These are phyloP conservation scores for Penicillium coprophilum DNA, from an alignment of 495 filamentous ascomycete genomes.

Conservation along the genomic window DNA sequence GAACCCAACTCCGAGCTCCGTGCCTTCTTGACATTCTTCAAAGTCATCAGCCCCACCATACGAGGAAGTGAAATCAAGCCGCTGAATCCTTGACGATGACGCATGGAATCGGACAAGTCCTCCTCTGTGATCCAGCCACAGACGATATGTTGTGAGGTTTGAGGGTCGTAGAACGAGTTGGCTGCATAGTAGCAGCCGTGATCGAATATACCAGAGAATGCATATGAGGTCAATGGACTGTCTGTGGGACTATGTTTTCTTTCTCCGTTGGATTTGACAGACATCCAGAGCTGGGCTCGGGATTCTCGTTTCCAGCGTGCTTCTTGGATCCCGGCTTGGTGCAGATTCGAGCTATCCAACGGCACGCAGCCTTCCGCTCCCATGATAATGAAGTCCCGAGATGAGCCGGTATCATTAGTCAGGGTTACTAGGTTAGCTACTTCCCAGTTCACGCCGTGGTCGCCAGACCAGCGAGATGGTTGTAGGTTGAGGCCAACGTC, in stretches of 20 bases:
- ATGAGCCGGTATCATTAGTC: conserved; percentile 23
- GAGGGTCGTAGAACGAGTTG: conserved; percentile 40
- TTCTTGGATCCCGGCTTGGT: background rate
- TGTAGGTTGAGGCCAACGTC: conserved; percentile 44
- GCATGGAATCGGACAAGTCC: conserved; percentile 35
- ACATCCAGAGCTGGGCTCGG: conserved; percentile 41
- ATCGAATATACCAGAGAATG: conserved; percentile 38
- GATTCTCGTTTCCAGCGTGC: conserved; percentile 25
- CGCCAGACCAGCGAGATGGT: conserved; percentile 47
- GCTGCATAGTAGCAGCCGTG: conserved; percentile 41
- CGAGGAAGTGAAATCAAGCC: conserved; percentile 41
- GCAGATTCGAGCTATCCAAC: conserved; percentile 2
- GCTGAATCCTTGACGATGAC: conserved; percentile 42
- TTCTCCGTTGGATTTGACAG: conserved; percentile 17
- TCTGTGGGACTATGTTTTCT: background rate
- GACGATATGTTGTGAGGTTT: conserved; percentile 30
- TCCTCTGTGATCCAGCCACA: conserved; percentile 44
- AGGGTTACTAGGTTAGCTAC: conserved; percentile 53
- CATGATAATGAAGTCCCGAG: conserved; percentile 51
- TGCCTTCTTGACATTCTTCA: conserved; percentile 30
- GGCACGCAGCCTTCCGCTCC: conserved; percentile 46
- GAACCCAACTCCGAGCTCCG: conserved; percentile 27
- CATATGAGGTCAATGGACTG: conserved; percentile 23
- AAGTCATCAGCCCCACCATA: conserved; percentile 26
- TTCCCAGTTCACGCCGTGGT: conserved; percentile 59